Conservation (phyloP, 2,329 filamentous ascomycete genomes). For the Metarhizium brunneum region DNA sequence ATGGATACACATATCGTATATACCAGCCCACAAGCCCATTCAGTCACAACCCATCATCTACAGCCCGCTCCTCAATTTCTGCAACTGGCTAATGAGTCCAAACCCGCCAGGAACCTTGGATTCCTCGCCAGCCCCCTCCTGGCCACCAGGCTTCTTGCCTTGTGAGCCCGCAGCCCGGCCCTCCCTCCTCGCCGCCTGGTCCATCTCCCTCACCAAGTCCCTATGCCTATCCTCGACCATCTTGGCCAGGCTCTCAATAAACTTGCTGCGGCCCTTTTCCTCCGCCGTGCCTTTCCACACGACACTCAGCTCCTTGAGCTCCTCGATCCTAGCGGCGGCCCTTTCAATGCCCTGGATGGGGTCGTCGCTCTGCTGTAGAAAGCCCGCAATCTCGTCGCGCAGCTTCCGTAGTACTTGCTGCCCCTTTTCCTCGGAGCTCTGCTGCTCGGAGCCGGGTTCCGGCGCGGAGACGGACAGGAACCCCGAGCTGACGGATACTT, state of each 20-base stretch:
- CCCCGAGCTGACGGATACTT: constrained; percentile 72
- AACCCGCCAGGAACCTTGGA: constrained; percentile 41
- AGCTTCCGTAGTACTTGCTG: constrained; percentile 67
- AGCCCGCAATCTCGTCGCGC: constrained; percentile 59
- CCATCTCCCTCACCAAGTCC: constrained; percentile 43
- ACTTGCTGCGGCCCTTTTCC: constrained; percentile 72
- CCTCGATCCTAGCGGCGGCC: constrained; percentile 65
- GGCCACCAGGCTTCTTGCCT: constrained; percentile 22
- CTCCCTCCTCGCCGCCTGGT: constrained; percentile 30
- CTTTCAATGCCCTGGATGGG: constrained; percentile 60
- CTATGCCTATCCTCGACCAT: constrained; percentile 68
- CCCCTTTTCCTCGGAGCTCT: constrained; percentile 76
- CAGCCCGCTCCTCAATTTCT: constrained; percentile 48
- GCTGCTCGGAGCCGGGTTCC: constrained; percentile 52
- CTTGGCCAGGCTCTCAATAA: constrained; percentile 73
- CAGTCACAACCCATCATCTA: constrained; percentile 15
- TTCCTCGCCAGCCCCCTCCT: constrained; percentile 24
- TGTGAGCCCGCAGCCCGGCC: constrained; percentile 21
- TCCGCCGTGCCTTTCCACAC: constrained; percentile 96
- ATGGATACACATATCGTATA: background rate
- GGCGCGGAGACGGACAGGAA: constrained; percentile 88
- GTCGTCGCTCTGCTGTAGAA: constrained; percentile 51
- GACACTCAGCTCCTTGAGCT: constrained; percentile 63
- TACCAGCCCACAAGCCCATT: background rate
- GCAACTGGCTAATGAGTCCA: constrained; percentile 52